phyloP scores from a whole-genome alignment of 306 rosid species.

The Prunus padus region DNA sequence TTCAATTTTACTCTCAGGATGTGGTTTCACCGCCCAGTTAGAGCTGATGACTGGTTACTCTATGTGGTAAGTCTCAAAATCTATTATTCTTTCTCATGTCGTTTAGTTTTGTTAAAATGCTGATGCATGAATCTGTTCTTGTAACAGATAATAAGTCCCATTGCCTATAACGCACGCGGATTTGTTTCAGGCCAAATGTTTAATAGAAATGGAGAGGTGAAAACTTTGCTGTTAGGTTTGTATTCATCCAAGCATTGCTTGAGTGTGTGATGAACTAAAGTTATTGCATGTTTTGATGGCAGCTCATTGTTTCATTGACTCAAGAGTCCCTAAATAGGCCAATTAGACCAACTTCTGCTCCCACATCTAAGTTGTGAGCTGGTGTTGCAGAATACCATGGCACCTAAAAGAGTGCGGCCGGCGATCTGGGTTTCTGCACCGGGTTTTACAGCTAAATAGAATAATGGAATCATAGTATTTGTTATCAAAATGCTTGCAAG shows the following conservation, averaged over 20 bases:
- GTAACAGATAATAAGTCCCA: slow-evolving; percentile 57
- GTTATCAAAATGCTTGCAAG: neutral
- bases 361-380: slow-evolving; percentile 58
- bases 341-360: slow-evolving; percentile 27
- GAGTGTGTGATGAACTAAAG: slow-evolving; percentile 15
- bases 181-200: slow-evolving; percentile 73
- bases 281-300: slow-evolving; percentile 17
- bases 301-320: slow-evolving; percentile 56
- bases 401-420: neutral
- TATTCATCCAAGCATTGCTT: neutral
- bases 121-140: slow-evolving; percentile 15
- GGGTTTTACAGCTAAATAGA: neutral
- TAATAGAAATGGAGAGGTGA: slow-evolving; percentile 84
- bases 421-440: neutral
- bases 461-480: neutral
- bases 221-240: neutral
- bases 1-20: slow-evolving; percentile 48
- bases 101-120: slow-evolving; percentile 17
- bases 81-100: neutral
- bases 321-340: slow-evolving; percentile 81
- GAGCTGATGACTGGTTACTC: slow-evolving; percentile 92
- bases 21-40: slow-evolving; percentile 85
- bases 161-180: slow-evolving; percentile 65
- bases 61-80: slow-evolving; percentile 57
- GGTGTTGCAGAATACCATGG: neutral